These are phyloP conservation scores for Phytophthora kernoviae DNA, from an alignment of 352 stramenopile species.

Conservation along the genomic window DNA sequence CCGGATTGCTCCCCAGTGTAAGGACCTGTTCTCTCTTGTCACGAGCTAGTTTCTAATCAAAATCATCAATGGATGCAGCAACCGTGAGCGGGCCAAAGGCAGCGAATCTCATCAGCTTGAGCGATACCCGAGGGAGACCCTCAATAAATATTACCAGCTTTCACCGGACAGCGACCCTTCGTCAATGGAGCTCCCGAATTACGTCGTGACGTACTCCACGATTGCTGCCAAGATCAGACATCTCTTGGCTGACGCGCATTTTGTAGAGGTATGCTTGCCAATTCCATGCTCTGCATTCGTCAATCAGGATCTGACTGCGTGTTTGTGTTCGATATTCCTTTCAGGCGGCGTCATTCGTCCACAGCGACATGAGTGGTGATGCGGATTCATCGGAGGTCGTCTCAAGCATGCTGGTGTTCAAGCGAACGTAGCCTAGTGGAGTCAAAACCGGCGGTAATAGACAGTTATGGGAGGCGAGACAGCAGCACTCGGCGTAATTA, in stretches of 20 bases:
- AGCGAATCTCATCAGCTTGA: constrained; percentile 76
- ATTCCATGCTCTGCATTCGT: background rate
- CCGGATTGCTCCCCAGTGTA: constrained; percentile 83
- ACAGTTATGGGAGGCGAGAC: constrained; percentile 5
- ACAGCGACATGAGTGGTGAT: constrained; percentile 77
- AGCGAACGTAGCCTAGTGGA: constrained; percentile 25
- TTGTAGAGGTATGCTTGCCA: constrained; percentile 46
- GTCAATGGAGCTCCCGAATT: constrained; percentile 51
- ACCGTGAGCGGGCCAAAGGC: constrained; percentile 59
- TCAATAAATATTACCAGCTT: constrained; percentile 64
- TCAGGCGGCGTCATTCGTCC: constrained; percentile 61
- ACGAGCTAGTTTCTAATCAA: background rate
- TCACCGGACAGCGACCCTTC: constrained; percentile 22
- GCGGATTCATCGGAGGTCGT: constrained; percentile 62
- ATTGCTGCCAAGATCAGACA: constrained; percentile 50
- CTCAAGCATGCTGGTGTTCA: constrained; percentile 73
- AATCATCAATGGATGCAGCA: constrained; percentile 31
- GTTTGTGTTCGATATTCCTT: constrained; percentile 4
- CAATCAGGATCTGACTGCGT: constrained; percentile 4
- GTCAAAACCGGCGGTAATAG: constrained; percentile 6
- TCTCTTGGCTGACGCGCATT: constrained; percentile 50
- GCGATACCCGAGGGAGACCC: constrained; percentile 51
- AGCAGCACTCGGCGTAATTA: background rate
- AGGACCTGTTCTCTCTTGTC: constrained; percentile 5
- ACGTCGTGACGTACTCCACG: constrained; percentile 70